Conservation (phyloP, 1,284 basidiomycete species). For the Puccinia brachypodii region DNA sequence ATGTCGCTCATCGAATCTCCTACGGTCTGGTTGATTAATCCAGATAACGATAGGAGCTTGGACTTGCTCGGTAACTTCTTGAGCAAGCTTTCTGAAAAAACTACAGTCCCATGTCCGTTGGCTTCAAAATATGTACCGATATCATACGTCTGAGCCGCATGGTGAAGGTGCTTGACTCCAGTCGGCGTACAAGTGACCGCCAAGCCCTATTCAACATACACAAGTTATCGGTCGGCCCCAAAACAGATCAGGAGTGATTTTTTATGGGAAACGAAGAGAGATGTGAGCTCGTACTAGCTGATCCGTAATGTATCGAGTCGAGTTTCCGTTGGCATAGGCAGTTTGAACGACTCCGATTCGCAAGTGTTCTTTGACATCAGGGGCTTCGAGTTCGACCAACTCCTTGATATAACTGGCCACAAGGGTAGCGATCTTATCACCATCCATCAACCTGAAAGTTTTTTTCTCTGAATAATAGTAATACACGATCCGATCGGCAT, state of each 20-base stretch:
- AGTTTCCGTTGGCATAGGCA: conserved; percentile 96
- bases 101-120: conserved; percentile 95
- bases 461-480: conserved; percentile 73
- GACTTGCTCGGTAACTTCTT: conserved; percentile 57
- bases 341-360: conserved; percentile 89
- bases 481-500: conserved; percentile 95
- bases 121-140: conserved; percentile 99
- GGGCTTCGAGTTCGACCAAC: conserved; percentile 73
- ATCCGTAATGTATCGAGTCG: conserved; percentile 83
- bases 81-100: conserved; percentile 78
- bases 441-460: conserved; percentile 88
- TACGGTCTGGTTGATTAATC: conserved; percentile 96
- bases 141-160: conserved; percentile 89
- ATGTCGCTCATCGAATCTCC: conserved; percentile 96
- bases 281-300: conserved; percentile 61
- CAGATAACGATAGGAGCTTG: conserved; percentile 72
- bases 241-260: not conserved
- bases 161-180: conserved; percentile 97
- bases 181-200: conserved; percentile 95
- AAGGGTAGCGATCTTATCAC: conserved; percentile 95
- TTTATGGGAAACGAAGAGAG: conserved; percentile 25
- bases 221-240: not conserved
- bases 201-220: conserved; percentile 68
- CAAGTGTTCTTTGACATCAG: conserved; percentile 63
- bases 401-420: conserved; percentile 91